Evolutionary conservation across 805 yeast species (phyloP).

Genomic region (Wickerhamomyces sydowiorum): DNA sequence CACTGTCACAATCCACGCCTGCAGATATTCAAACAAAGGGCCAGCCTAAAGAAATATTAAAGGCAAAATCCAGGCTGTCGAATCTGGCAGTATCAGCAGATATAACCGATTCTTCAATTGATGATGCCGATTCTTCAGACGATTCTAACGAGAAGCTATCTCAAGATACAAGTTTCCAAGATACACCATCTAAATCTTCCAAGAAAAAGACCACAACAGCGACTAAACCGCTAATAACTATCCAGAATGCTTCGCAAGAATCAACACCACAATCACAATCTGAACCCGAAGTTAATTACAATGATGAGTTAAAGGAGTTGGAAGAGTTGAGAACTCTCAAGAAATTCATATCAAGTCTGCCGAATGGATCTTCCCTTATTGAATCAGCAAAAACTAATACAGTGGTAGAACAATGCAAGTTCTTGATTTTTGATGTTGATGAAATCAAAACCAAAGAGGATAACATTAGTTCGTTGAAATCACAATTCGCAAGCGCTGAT

Average conservation of each 20-base stretch:
- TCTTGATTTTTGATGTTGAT: too few species aligned
- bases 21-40: conserved; percentile 8
- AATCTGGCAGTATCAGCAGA: conserved; percentile 14
- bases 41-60: conserved; percentile 22
- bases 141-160: conserved; percentile 6
- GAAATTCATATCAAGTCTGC: conserved; percentile 5
- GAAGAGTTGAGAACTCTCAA: conserved; percentile 17
- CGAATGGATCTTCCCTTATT: conserved; percentile 9
- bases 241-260: too few species aligned
- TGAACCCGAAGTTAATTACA: neutral
- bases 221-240: too few species aligned
- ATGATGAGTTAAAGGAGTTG: conserved; percentile 5
- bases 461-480: too few species aligned
- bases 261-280: too few species aligned
- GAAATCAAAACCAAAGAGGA: too few species aligned
- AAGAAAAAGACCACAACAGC: neutral
- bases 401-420: neutral
- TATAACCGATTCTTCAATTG: conserved; percentile 1
- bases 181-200: conserved; percentile 18
- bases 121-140: conserved; percentile 2
- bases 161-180: neutral
- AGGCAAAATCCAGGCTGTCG: conserved; percentile 18
- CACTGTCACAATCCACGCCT: conserved; percentile 23
- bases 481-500: too few species aligned
- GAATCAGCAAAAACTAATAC: neutral